phyloP scores from a whole-genome alignment of 2,329 filamentous ascomycete genomes.

The Xylaria multiplex region DNA sequence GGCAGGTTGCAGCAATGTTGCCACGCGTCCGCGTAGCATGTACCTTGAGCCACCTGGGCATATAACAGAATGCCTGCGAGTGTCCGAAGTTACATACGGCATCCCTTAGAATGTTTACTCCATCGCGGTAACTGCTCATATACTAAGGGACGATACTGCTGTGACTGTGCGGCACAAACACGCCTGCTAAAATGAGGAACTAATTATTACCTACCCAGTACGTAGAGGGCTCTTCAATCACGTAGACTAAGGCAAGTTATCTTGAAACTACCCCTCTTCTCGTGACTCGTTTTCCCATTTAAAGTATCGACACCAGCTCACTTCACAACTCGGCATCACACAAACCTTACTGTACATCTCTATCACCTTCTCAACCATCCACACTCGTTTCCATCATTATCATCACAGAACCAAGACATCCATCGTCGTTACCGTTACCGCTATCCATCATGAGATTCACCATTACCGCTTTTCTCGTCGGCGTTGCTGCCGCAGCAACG shows the following conservation, averaged over 20 bases:
- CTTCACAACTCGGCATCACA: neutral
- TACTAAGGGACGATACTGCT: neutral
- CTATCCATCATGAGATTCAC: slow-evolving; percentile 17
- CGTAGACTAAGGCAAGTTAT: neutral
- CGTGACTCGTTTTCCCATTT: neutral
- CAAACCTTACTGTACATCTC: neutral
- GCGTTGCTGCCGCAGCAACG: slow-evolving; percentile 1
- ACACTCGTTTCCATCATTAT: neutral
- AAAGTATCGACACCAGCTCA: neutral
- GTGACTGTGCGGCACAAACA: slow-evolving; percentile 14
- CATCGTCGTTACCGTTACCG: neutral
- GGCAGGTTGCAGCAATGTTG: neutral
- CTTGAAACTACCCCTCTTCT: neutral
- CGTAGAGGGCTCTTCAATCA: neutral
- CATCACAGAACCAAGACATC: neutral
- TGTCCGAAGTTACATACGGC: neutral
- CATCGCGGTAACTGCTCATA: neutral
- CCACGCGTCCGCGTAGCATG: neutral
- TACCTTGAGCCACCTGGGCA: neutral
- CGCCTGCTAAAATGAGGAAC: neutral
- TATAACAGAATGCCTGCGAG: neutral
- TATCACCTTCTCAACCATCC: neutral
- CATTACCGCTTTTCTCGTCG: neutral
- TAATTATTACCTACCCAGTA: neutral
- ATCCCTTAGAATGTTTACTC: neutral